These are phyloP conservation scores for Saccharomyces jurei DNA, from an alignment of 805 yeast genomes.

Conservation along the genomic window DNA sequence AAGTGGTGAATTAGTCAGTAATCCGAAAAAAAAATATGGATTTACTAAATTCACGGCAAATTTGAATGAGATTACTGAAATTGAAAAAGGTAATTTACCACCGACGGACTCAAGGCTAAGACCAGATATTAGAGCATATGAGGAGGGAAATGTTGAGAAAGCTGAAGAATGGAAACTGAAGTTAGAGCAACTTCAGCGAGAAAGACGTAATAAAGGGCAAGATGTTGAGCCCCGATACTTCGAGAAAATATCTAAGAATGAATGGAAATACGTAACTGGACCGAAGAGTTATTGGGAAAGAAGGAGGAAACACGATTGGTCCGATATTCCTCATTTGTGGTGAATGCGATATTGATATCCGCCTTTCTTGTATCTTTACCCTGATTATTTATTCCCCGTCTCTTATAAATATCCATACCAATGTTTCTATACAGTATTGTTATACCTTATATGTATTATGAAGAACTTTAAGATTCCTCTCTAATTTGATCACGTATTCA, in stretches of 20 bases:
- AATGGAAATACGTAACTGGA: slow-evolving; percentile 54
- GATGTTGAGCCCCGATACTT: slow-evolving; percentile 56
- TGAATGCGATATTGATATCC: slow-evolving; percentile 15
- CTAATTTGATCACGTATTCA: neutral
- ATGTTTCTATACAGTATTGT: neutral
- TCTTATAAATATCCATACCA: neutral
- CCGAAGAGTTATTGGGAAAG: slow-evolving; percentile 69
- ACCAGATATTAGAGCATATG: slow-evolving; percentile 76
- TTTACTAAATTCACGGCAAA: slow-evolving; percentile 77
- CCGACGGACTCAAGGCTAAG: slow-evolving; percentile 86
- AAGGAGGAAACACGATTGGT: slow-evolving; percentile 59
- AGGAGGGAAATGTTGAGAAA: slow-evolving; percentile 53
- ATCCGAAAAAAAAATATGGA: slow-evolving; percentile 65
- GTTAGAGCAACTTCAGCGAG: slow-evolving; percentile 76
- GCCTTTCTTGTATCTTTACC: neutral
- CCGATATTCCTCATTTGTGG: slow-evolving; percentile 49
- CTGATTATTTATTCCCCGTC: neutral
- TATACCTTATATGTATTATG: neutral
- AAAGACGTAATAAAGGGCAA: slow-evolving; percentile 53
- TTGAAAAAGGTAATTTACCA: slow-evolving; percentile 60
- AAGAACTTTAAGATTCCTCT: neutral
- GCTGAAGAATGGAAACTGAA: slow-evolving; percentile 66
- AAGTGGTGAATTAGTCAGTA: slow-evolving; percentile 53
- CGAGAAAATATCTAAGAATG: slow-evolving; percentile 33
- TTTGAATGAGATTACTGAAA: slow-evolving; percentile 65